These are phyloP conservation scores for Leishmania major DNA, from an alignment of 208 protist species.

Conservation along the genomic window DNA sequence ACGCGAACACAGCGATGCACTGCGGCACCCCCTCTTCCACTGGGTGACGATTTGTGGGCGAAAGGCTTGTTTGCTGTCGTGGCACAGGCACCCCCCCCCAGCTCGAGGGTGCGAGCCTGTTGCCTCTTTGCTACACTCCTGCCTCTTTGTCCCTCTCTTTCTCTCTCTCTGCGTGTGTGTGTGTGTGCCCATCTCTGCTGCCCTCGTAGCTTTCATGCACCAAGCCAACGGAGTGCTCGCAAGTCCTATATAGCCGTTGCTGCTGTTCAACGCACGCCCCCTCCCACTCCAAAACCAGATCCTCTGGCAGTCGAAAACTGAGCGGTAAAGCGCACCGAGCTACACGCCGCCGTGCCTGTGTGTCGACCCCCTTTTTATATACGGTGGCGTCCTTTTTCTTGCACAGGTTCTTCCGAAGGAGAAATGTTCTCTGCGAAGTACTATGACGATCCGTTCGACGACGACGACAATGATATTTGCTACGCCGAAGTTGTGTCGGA, in stretches of 20 bases:
- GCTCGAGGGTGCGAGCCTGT: background rate
- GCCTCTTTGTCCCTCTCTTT: background rate
- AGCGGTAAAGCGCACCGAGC: background rate
- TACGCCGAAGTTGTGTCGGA: constrained; percentile 53
- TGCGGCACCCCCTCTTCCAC: background rate
- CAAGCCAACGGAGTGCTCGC: background rate
- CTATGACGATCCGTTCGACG: constrained; percentile 71
- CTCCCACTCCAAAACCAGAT: background rate
- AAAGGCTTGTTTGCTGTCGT: background rate
- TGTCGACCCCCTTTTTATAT: background rate
- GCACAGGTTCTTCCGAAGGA: background rate
- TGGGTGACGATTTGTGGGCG: background rate
- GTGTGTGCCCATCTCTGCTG: background rate
- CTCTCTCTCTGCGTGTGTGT: background rate
- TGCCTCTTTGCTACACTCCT: background rate
- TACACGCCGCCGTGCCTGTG: background rate
- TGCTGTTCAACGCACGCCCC: background rate
- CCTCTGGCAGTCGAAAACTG: background rate
- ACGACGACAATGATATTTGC: constrained; percentile 64
- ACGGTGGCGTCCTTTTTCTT: background rate
- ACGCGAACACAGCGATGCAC: background rate
- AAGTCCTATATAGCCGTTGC: background rate
- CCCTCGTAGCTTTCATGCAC: background rate
- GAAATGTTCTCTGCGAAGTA: constrained; percentile 40
- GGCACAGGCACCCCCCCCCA: background rate